These are phyloP conservation scores for Aspergillus calidoustus DNA, from an alignment of 2,329 filamentous ascomycete genomes.

Conservation along the genomic window DNA sequence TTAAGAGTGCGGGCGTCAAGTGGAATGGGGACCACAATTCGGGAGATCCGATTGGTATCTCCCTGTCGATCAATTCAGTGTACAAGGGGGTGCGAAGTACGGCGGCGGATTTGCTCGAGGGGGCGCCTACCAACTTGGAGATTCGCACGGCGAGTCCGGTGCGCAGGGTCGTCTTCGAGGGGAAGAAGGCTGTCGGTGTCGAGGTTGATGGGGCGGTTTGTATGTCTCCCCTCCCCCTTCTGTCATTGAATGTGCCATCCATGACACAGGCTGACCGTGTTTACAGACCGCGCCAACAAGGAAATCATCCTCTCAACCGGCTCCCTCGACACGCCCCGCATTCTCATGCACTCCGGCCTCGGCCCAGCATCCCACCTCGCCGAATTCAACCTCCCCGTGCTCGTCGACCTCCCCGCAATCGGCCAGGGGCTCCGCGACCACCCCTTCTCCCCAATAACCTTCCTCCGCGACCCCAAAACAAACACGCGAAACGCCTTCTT, in stretches of 20 bases:
- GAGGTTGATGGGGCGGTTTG: conserved; percentile 48
- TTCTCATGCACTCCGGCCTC: conserved; percentile 56
- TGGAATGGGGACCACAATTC: conserved; percentile 62
- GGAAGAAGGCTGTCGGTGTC: conserved; percentile 52
- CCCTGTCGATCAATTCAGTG: conserved; percentile 56
- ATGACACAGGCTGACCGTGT: too few species aligned
- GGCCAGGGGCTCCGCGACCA: conserved; percentile 55
- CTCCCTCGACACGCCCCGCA: conserved; percentile 44
- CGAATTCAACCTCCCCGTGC: conserved; percentile 47
- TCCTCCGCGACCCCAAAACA: conserved; percentile 47
- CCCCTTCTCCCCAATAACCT: conserved; percentile 35
- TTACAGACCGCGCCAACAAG: conserved; percentile 37
- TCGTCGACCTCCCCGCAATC: conserved; percentile 47
- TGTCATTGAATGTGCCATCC: neutral
- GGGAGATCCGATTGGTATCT: conserved; percentile 63
- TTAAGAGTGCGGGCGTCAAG: conserved; percentile 54
- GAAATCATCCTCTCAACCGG: conserved; percentile 49
- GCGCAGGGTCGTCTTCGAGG: conserved; percentile 53
- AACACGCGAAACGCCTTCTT: conserved; percentile 55
- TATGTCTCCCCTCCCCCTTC: conserved; percentile 18
- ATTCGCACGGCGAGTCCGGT: conserved; percentile 57
- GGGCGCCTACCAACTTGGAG: conserved; percentile 56
- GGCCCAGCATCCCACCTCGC: conserved; percentile 50
- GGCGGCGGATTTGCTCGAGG: conserved; percentile 54
- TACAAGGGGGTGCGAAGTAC: conserved; percentile 55